These are phyloP conservation scores for Candida nemodendra DNA, from an alignment of 805 yeast species.

Conservation along the genomic window DNA sequence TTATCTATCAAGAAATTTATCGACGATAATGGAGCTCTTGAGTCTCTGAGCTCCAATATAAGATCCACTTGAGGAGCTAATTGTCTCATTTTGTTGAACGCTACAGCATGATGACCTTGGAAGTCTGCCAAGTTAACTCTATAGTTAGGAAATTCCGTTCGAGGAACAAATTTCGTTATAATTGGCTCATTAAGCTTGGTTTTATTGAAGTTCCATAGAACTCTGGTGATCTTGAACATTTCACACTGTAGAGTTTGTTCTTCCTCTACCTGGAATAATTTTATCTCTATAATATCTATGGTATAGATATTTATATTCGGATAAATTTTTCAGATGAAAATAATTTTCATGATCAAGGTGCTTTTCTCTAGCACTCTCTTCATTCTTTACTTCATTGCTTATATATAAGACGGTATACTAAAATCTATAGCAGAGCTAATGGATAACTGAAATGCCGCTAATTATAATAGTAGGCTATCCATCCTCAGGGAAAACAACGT, in stretches of 20 bases:
- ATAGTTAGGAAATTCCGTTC: slow-evolving; percentile 71
- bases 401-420: no score
- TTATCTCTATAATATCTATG: no score
- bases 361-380: no score
- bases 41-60: slow-evolving; percentile 81
- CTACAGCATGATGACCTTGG: slow-evolving; percentile 88
- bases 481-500: slow-evolving; percentile 75
- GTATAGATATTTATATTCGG: no score
- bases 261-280: no score
- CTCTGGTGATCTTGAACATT: not conserved
- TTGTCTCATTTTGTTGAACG: slow-evolving; percentile 62
- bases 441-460: slow-evolving; percentile 75
- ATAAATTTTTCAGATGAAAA: no score
- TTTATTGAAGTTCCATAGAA: not conserved
- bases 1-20: slow-evolving; percentile 76
- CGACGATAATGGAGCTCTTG: slow-evolving; percentile 85
- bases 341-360: no score
- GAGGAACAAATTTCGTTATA: slow-evolving; percentile 56
- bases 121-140: slow-evolving; percentile 71
- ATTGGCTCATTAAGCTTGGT: no score
- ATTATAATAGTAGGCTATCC: slow-evolving; percentile 84
- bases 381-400: no score
- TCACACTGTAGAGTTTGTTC: no score
- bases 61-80: slow-evolving; percentile 79
- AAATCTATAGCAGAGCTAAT: no score